Base-by-base conservation (phyloP, 2,329 filamentous ascomycete genomes). In the Byssothecium circinans region DNA sequence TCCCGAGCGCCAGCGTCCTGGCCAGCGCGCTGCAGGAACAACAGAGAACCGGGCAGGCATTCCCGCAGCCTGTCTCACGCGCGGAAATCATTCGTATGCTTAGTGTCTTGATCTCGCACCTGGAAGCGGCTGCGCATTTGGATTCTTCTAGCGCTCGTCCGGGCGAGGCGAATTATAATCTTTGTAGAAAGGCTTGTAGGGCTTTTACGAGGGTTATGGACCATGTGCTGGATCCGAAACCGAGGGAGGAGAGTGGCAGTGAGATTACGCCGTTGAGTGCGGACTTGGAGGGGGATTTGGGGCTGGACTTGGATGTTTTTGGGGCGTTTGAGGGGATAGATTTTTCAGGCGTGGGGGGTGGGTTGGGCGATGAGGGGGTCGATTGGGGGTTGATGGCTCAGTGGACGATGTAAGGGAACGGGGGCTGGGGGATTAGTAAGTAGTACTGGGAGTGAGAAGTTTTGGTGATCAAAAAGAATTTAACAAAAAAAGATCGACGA, bases 1-100 rank as follows among this genome's bases (percentile, higher is more conserved):
- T 69, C 11, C 65, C 67, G 0, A 57, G 55, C 2, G 65, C 59
- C 1, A 60, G 56, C 0, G 63, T 69, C 2, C 53, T 69, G 1
- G 65, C 63, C 3, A 62, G 54, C 8, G 65, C 64, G 0, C 50
- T 70, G 1, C 57, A 62, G 22, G 60, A 65, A 43, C 65, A 67
- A 41, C 54, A 61, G 1, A 47, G 37, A 40, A 69, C 50, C 11
- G 54, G 23, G 33, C 53, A 60, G 15, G 56, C 62, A 5, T 67
- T 74, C 22, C 67, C 68, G 0, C 56, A 59, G 6, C 58, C 54
- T 1, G 64, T 71, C 2, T 70, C 69, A 0, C 57, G 70, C 15
- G 53, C 64, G 1, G 66, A 68, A 10, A 65, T 72, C 2, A 69
- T 75, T 30, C 70, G 73, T 5, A 69, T 67, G 54, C 48, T 75